Evolutionary conservation across 306 rosid species (phyloP).

Genomic region (Coriaria nepalensis): DNA sequence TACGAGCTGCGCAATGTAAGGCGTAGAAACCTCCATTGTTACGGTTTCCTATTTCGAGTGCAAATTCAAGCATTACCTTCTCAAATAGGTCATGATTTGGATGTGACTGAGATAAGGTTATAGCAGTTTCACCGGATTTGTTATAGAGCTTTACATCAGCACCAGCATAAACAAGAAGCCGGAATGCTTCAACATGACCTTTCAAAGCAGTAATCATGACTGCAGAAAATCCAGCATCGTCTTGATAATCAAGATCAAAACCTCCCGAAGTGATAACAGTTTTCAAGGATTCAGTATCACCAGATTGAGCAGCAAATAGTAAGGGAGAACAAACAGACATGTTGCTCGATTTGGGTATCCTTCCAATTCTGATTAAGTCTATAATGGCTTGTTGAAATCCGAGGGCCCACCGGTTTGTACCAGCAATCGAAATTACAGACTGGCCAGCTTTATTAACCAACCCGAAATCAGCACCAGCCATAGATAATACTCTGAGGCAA

Average conservation of each 20-base stretch:
- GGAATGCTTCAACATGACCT: conserved; percentile 70
- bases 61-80: conserved; percentile 77
- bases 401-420: conserved; percentile 47
- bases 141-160: conserved; percentile 65
- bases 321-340: conserved; percentile 45
- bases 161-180: conserved; percentile 72
- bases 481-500: conserved; percentile 49
- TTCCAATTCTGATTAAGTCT: conserved; percentile 33
- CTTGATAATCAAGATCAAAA: conserved; percentile 56
- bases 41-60: conserved; percentile 65
- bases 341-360: conserved; percentile 49
- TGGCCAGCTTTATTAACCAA: conserved; percentile 47
- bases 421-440: conserved; percentile 54
- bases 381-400: conserved; percentile 50
- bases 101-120: conserved; percentile 40
- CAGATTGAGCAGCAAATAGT: conserved; percentile 48
- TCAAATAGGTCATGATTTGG: conserved; percentile 56
- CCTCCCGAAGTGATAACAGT: conserved; percentile 40
- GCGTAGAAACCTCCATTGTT: conserved; percentile 70
- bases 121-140: conserved; percentile 64
- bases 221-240: conserved; percentile 60
- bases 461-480: conserved; percentile 78
- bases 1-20: conserved; percentile 80
- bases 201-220: conserved; percentile 62
- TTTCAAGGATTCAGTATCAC: conserved; percentile 62